A percentile compares a stretch with the other conserved stretches of the same genome.
Conservation (phyloP, 192 early-diverging fungal species). For the Coemansia sp. region DNA sequence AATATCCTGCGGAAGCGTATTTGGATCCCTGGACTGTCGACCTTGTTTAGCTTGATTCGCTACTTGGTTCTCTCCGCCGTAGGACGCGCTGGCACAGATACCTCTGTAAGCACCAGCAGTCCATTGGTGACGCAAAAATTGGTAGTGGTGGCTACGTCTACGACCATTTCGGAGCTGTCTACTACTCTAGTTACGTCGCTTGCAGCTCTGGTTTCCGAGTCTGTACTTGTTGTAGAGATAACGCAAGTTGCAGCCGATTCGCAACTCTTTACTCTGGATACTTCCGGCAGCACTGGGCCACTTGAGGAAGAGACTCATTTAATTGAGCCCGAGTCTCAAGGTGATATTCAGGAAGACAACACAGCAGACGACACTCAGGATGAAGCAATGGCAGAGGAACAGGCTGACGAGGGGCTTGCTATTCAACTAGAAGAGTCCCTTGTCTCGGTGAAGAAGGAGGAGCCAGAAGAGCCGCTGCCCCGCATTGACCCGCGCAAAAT, state of each 20-base stretch:
- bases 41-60: conserved; percentile 17
- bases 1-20: conserved; percentile 50
- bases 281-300: neutral
- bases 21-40: conserved; percentile 51
- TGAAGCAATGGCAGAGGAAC: neutral
- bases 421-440: neutral
- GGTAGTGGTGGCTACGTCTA: neutral
- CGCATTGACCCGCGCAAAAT: neutral
- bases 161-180: neutral
- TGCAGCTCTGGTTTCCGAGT: neutral
- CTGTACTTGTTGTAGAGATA: neutral
- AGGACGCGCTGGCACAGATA: neutral
- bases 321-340: neutral
- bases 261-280: neutral
- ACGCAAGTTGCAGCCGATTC: neutral
- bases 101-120: neutral
- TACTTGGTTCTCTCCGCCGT: conserved; percentile 18
- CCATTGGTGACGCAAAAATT: neutral
- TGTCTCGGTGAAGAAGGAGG: neutral
- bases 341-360: neutral
- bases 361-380: neutral
- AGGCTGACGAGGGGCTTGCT: neutral
- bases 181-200: neutral
- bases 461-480: neutral
- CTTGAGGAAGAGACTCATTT: neutral